Percentiles rank a stretch among this genome's conserved stretches.
Conservation (phyloP, 257 asterid species). For the Solanum lycopersicoides region DNA sequence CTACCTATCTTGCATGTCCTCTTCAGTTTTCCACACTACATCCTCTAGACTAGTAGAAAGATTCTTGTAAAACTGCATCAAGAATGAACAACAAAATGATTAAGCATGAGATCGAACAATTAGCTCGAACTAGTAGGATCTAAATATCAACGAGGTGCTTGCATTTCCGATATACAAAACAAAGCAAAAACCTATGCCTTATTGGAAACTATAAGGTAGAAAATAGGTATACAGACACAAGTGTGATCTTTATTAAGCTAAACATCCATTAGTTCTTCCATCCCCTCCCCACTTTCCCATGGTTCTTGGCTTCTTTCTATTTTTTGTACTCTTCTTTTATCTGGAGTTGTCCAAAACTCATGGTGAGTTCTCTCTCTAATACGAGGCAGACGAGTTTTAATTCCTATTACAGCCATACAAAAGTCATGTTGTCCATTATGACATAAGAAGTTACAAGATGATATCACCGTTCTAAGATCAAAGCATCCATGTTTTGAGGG, state of each 20-base stretch:
- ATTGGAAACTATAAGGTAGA: not conserved
- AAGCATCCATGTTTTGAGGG: not conserved
- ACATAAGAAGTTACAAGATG: not conserved
- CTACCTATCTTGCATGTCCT: conserved; percentile 68
- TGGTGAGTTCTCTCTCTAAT: not conserved
- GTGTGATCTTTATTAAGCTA: not conserved
- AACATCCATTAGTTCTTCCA: not conserved
- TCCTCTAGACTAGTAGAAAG: conserved; percentile 69
- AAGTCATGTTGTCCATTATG: not conserved
- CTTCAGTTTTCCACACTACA: conserved; percentile 90
- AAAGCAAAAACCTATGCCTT: not conserved
- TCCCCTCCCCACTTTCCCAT: not conserved
- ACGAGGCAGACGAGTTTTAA: not conserved
- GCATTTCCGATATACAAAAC: not conserved
- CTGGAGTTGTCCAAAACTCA: not conserved
- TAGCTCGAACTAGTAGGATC: not conserved
- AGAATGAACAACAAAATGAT: not conserved
- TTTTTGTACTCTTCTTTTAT: not conserved
- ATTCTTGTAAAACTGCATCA: conserved; percentile 71
- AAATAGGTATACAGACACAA: not conserved
- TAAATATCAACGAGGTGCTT: not conserved
- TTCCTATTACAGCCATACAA: not conserved
- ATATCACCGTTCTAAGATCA: not conserved
- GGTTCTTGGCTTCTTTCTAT: not conserved
- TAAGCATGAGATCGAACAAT: not conserved